Percentiles rank a stretch among this genome's conserved stretches.
phyloP scores from a whole-genome alignment of 345 rosid species.

The Salix arbutifolia region DNA sequence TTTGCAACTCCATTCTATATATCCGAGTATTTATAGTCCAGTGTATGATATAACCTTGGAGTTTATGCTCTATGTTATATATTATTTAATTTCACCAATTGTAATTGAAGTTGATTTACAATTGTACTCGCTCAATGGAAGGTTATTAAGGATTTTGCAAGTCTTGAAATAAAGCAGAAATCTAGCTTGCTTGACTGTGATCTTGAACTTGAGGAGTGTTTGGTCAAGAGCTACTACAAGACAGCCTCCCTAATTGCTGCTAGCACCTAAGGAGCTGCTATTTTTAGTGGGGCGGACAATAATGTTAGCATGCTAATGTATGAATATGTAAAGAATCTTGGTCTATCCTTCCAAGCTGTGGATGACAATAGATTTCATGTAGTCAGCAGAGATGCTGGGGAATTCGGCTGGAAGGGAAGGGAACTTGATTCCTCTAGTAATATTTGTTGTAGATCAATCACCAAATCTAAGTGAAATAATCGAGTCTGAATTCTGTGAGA shows the following conservation, averaged over 20 bases:
- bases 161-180: no score
- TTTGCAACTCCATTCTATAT: neutral
- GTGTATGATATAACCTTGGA: neutral
- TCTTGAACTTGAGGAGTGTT: no score
- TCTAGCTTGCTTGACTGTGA: no score
- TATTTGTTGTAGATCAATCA: constrained; percentile 72
- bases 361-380: constrained; percentile 93
- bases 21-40: neutral
- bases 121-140: no score
- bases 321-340: constrained; percentile 82
- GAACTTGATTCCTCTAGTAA: constrained; percentile 87
- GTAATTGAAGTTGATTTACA: neutral
- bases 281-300: constrained; percentile 72
- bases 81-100: neutral
- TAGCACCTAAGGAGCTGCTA: constrained; percentile 53
- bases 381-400: constrained; percentile 89
- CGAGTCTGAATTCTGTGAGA: constrained; percentile 83
- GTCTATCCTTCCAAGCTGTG: constrained; percentile 87
- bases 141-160: no score
- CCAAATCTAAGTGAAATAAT: constrained; percentile 78
- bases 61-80: neutral
- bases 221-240: no score
- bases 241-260: no score
- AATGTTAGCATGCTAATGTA: constrained; percentile 54
- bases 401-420: constrained; percentile 60